Percentiles rank a stretch among this genome's conserved stretches.
These are phyloP conservation scores for Clohesyomyces aquaticus DNA, from an alignment of 495 filamentous ascomycete species.

Conservation along the genomic window DNA sequence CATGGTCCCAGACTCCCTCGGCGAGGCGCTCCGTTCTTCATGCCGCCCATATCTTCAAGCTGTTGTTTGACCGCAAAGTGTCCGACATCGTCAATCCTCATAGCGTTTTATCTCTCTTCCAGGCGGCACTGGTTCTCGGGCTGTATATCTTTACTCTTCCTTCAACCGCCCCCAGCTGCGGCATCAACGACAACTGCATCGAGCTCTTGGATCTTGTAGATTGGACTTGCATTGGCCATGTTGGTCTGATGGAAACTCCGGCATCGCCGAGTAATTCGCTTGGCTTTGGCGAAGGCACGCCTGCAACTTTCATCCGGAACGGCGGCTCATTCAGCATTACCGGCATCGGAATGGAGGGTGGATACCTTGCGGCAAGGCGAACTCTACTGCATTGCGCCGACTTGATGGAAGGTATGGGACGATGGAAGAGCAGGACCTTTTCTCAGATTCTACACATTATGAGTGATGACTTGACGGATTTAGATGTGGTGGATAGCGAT, in stretches of 20 bases:
- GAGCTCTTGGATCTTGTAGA: conserved; percentile 58
- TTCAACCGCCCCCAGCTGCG: conserved; percentile 32
- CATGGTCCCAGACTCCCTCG: conserved; percentile 57
- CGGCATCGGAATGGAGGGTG: conserved; percentile 53
- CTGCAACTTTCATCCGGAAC: conserved; percentile 57
- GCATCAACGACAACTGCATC: conserved; percentile 48
- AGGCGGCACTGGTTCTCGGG: conserved; percentile 55
- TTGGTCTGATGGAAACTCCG: conserved; percentile 45
- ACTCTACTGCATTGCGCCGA: conserved; percentile 57
- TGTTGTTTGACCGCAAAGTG: conserved; percentile 55
- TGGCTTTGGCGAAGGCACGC: conserved; percentile 49
- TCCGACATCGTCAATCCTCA: conserved; percentile 57
- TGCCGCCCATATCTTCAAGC: conserved; percentile 57
- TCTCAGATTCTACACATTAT: conserved; percentile 57
- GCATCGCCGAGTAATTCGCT: conserved; percentile 48
- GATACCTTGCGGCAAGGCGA: conserved; percentile 55
- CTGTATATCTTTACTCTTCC: conserved; percentile 58
- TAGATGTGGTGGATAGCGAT: conserved; percentile 42
- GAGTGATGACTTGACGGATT: conserved; percentile 58
- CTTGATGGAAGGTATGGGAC: conserved; percentile 57
- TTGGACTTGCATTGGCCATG: conserved; percentile 50
- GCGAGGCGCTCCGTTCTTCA: conserved; percentile 56
- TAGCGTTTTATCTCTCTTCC: conserved; percentile 54
- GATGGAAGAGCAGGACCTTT: conserved; percentile 56
- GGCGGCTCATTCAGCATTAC: conserved; percentile 55